Evolutionary conservation across 768 basidiomycete genomes (phyloP), one percentile per base, ranked within the genome.

Genomic region (Mycena crocata): DNA sequence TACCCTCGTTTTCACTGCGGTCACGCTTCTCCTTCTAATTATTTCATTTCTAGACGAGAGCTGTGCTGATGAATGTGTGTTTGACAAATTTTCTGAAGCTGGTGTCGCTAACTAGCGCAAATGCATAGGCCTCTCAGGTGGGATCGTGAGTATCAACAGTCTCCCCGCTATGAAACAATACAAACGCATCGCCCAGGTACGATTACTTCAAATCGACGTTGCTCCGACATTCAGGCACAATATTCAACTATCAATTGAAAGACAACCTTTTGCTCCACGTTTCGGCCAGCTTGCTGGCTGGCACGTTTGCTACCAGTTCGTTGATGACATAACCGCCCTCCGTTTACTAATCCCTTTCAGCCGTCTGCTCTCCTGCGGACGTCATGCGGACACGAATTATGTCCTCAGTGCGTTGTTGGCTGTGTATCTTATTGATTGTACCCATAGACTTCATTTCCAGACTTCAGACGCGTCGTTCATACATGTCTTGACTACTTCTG

Each of bases 71-170:
- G 92, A 93, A 93, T 75, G 91, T 92, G 75, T 73, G 89, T 78
- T 19, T 74, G 51, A 67, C 44, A 66, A 58, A 48, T 61, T 31
- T 42, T 48, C 21, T 51, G 40, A 62, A 62, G 44, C 28, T 34
- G 62, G 12, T 32, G 39, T 70, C 40, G 51, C 37, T 57, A 21
- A 60, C 28, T 15, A 35, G 62, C 28, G n/a, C 39, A 23, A 26
- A 39, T n/a, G n/a, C n/a, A n/a, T 67, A 93, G 92, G 86, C 85
- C 34, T 93, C 93, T 24, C 93, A 94, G 86, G 90, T 93, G 49
- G 90, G 89, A 80, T 93, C 93, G 93, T 93, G 77, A 82, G 93
- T 85, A 37, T 57, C 50, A 34, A 35, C 19, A 50, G 62, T 28
- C 34, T 51, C 40, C 28, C 55, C 51, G 39, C 51, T 24, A 12